Percentiles rank a stretch among this genome's conserved stretches.
Evolutionary conservation across 1,284 basidiomycete species (phyloP).

Genomic region (Mixia osmundae): DNA sequence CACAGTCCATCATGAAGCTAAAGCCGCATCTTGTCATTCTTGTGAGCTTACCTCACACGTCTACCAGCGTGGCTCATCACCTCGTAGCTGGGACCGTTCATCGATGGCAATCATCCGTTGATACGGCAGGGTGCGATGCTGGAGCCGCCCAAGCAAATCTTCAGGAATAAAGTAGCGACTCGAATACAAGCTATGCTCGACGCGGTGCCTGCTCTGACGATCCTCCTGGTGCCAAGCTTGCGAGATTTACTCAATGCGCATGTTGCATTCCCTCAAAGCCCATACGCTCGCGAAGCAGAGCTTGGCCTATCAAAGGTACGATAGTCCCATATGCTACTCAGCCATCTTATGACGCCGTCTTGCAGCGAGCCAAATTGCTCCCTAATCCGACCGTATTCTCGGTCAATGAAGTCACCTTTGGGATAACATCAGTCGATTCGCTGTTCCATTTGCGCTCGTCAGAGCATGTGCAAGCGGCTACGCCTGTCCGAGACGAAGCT

Average conservation of each 20-base stretch:
- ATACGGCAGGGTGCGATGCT: slow-evolving; percentile 48
- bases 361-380: slow-evolving; percentile 45
- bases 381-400: slow-evolving; percentile 71
- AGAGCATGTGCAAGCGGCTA: slow-evolving; percentile 50
- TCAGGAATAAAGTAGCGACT: slow-evolving; percentile 38
- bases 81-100: slow-evolving; percentile 61
- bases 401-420: slow-evolving; percentile 62
- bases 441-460: slow-evolving; percentile 72
- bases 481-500: slow-evolving; percentile 26
- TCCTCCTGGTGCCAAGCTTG: slow-evolving; percentile 57
- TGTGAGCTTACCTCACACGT: slow-evolving; percentile 27
- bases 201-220: slow-evolving; percentile 38
- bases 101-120: slow-evolving; percentile 48
- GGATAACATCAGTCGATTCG: slow-evolving; percentile 53
- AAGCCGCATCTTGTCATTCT: slow-evolving; percentile 57
- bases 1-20: slow-evolving; percentile 30
- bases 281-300: slow-evolving; percentile 29
- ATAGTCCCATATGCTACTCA: not conserved
- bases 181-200: slow-evolving; percentile 38
- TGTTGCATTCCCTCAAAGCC: slow-evolving; percentile 65
- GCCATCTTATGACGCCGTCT: not conserved
- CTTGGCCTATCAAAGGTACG: slow-evolving; percentile 23
- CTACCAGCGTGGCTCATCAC: not conserved
- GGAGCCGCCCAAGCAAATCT: slow-evolving; percentile 40
- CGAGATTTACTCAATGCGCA: slow-evolving; percentile 58